Base-by-base conservation (phyloP, 1,139 yeast species). In the Debaryomyces singareniensis region DNA sequence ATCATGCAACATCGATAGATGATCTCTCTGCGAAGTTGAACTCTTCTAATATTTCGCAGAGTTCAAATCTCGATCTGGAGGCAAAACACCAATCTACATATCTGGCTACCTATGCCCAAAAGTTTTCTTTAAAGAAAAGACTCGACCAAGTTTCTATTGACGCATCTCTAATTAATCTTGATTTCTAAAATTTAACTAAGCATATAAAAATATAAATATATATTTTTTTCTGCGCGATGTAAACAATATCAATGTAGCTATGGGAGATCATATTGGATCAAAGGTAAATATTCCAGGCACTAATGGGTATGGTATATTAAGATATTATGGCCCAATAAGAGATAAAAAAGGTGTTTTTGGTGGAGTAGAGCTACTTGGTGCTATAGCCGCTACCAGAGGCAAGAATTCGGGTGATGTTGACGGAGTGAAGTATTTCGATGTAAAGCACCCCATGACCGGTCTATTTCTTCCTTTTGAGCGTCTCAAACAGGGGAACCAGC, bases 341-440 rank as follows among this genome's bases (percentile, higher is more conserved):
- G 82, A 81, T 16, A 86, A 84, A 45, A 39, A 42, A 15, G 96
- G 96, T 0, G 61, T 67, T n/a, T 91, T 80, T 58, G 96, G 89
- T 4, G 98, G 98, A 1, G 70, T 91, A 4, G 96, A 91, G 50
- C 61, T 91, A 28, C 47, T 71, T 7, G 89, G 85, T 3, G 74
- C 81, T 4, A 50, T 58, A 15, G 78, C 80, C 13, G 60, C 57
- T 7, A 41, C 63, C 3, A 45, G 71, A 42, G 73, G 73, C 11
- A 67, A 66, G 40, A 67, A 67, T 42, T 58, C 58, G 18, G 73
- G 73, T 5, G 54, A 53, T 13, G 71, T 67, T 2, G 66, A 63
- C 26, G 71, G 70, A 2, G 39, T 58, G n/a, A 61, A 53, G 32
- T 67, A 67, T 39, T 67, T 67, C 35, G 49, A 51, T 16, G 85